A percentile compares a stretch with the other conserved stretches of the same genome.
phyloP scores from a whole-genome alignment of 2,329 filamentous ascomycete species.

The Didymella exigua region DNA sequence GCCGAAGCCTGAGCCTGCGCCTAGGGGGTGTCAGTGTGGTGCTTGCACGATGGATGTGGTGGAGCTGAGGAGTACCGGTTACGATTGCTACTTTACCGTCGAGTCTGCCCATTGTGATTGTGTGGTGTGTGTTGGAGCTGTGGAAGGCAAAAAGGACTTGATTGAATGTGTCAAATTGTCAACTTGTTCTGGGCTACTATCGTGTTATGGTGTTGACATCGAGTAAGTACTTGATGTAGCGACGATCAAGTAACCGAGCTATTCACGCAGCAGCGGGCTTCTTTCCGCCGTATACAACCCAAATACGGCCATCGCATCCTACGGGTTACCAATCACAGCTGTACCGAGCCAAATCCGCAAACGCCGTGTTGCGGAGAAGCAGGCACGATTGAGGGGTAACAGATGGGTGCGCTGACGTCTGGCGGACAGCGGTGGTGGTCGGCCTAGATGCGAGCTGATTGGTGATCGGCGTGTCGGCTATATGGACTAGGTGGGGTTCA shows the following conservation, averaged over 20 bases:
- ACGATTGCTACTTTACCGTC: constrained; percentile 63
- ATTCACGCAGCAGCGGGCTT: background rate
- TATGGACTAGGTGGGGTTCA: constrained; percentile 10
- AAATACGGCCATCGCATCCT: background rate
- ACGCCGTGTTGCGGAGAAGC: constrained; percentile 4
- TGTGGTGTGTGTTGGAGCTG: background rate
- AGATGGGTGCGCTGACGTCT: constrained; percentile 2
- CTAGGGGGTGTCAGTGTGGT: constrained; percentile 34
- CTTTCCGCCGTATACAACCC: constrained; percentile 3
- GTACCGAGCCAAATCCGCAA: constrained; percentile 3
- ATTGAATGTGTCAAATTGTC: background rate
- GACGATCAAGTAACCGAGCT: constrained; percentile 12
- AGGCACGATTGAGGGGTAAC: constrained; percentile 15
- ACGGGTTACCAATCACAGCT: constrained; percentile 7
- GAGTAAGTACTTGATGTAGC: background rate
- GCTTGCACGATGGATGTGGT: background rate
- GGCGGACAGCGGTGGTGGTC: constrained; percentile 12
- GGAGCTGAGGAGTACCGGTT: constrained; percentile 50
- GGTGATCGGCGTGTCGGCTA: constrained; percentile 15
- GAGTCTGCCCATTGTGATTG: constrained; percentile 50
- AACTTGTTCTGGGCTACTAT: background rate
- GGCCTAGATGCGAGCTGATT: constrained; percentile 13
- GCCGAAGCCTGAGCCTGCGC: constrained; percentile 68
- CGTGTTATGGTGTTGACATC: background rate
- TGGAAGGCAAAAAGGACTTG: background rate